Evolutionary conservation across 2,329 filamentous ascomycete species (phyloP), one percentile per base, ranked within the genome.

Genomic region (Ophiostoma tasmaniense): DNA sequence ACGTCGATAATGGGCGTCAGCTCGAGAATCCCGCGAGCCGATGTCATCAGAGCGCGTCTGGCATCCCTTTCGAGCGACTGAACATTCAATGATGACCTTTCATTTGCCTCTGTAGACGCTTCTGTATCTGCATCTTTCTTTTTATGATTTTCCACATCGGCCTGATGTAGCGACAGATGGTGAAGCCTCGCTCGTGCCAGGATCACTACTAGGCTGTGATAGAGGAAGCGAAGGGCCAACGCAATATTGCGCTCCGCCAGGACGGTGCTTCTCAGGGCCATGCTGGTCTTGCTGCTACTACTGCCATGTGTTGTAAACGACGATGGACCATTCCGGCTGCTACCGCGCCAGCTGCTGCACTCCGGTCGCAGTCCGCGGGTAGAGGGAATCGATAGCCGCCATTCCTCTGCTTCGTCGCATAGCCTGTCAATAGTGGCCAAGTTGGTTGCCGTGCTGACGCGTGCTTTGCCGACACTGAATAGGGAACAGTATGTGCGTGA

Each of bases 1-100:
- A 77, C 74, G 11, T 77, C 75, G 37, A 77, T 74, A 42, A 72
- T 70, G 0, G 73, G 70, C 0, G 76, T 75, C 59, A 76, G 62
- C 68, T 77, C 76, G 11, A 78, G 69, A 1, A 77, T 74, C 0
- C 74, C 71, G 7, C 75, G 66, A 6, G 69, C 64, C 30, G 71
- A 67, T 2, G 33, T 33, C 14, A 66, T 61, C 14, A 72, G 42
- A 0, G 64, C 35, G 7, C 66, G 30, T 28, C 68, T 65, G 42
- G 66, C 61, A 35, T 22, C 61, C 6, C 20, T 64, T 11, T 64
- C 61, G 17, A 37, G 61, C 20, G 20, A 13, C 17, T 33, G 33
- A 7, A 37, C 33, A n/a, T 35, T 20, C 8, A 33, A 17, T 3
- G 37, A 33, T 0, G 61, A 11, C 33, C 20, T 20, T 20, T 37